Base-by-base conservation (phyloP, 2,329 filamentous ascomycete species). In the Pezicula neosporulosa region DNA sequence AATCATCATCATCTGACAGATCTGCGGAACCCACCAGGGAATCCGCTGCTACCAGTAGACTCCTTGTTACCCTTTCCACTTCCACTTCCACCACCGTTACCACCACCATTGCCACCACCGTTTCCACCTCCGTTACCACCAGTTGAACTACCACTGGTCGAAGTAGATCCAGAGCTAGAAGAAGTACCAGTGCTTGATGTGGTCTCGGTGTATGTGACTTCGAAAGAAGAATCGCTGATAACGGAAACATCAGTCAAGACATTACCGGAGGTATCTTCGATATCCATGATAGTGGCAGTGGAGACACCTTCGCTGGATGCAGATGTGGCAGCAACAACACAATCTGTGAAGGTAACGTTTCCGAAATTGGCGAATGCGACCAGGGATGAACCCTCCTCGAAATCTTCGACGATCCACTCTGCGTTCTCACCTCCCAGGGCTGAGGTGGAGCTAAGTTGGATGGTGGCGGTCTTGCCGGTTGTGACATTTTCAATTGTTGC, bases 341-440 rank as follows among this genome's bases (percentile, higher is more conserved):
- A 67, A 47, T 61, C 60, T 2, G 69, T 70, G 60, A 79, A 79
- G n/a, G 66, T 67, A 10, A 79, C 67, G 12, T 63, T 69, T 33
- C 70, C 71, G 55, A 79, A 79, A 58, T 78, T 64, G 38, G 69
- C 72, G 48, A 80, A 66, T 0, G 72, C 65, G 5, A 79, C 72
- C 48, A 74, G 68, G 3, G 58, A 51, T 37, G 56, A 57, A 38
- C 68, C 66, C 3, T 63, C 56, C 54, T 74, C 68, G 55, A 77
- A 78, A 53, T 78, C 74, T 59, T 77, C 75, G 8, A 77, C 72
- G 47, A 78, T 77, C 74, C 75, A 79, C 49, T 78, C 75, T 1
- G 73, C 76, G 50, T 77, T 77, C 48, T 71, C 65, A 27, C 73
- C 71, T 36, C 66, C 70, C n/a, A 77, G 66, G 13, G 65, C 60